Base-by-base conservation (phyloP, 257 asterid species). In the Gentiana macrophylla region DNA sequence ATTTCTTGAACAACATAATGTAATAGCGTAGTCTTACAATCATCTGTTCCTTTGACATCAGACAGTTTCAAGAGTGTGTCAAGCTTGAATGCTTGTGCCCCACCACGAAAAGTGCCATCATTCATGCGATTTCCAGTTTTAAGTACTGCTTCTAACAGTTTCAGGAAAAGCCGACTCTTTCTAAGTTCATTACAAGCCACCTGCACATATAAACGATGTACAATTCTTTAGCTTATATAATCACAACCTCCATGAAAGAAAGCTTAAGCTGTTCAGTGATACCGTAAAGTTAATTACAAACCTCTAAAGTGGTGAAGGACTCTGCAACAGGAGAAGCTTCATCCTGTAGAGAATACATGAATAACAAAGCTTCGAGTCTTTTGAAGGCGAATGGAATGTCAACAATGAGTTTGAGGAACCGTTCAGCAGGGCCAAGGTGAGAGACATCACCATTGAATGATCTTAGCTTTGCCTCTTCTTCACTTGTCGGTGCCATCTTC, bases 91-190 rank as follows among this genome's bases (percentile, higher is more conserved):
- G 98, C 98, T 65, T 86, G 92, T 49, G 98, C 98, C 41, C 96
- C 86, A 4, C 98, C 98, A 32, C 89, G 94, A 71, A 80, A 90
- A 6, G 98, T 91, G 56, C 98, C 98, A 35, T 77, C 83, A 4
- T 91, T 91, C 98, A 91, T 84, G 44, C 98, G 94, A 57, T 91
- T 91, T 34, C 95, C 98, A 8, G 95, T 90, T 77, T 91, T 91
- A 5, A 91, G 84, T 64, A 86, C 95, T 13, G 98, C 98, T 72
- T 91, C 95, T 8, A 91, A 82, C 61, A 91, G 94, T 70, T 86
- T 86, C 66, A 86, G 79, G 70, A 91, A 91, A 52, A 91, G 74
- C 56, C 95, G 75, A 76, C 87, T 86, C 59, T 80, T 78, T 46
- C 94, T 78, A 52, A 91, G 75, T 64, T 86, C 98, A 10, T 81